Evolutionary conservation across 768 basidiomycete species (phyloP).

Genomic region (Crassisporium funariophilum): DNA sequence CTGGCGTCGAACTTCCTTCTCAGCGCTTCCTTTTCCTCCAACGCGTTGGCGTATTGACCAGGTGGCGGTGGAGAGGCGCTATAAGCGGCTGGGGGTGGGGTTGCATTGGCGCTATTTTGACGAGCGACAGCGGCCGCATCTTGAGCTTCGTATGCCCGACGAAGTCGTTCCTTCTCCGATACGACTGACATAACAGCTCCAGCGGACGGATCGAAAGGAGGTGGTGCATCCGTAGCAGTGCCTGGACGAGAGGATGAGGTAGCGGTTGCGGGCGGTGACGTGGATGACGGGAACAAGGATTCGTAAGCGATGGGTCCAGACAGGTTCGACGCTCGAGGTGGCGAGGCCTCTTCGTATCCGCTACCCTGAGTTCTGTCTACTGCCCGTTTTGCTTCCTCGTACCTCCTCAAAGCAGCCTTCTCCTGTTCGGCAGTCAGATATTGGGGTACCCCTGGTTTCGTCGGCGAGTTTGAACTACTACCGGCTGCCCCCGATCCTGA

Average conservation of each 20-base stretch:
- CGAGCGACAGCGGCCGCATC: slow-evolving; percentile 53
- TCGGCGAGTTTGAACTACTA: slow-evolving; percentile 23
- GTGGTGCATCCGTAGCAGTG: slow-evolving; percentile 43
- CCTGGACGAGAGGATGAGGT: slow-evolving; percentile 31
- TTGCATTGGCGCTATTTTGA: slow-evolving; percentile 20
- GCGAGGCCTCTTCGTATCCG: slow-evolving; percentile 4
- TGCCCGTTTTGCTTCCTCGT: slow-evolving; percentile 71
- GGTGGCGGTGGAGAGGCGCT: slow-evolving; percentile 23
- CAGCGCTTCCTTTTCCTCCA: slow-evolving; percentile 58
- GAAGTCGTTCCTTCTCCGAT: slow-evolving; percentile 72
- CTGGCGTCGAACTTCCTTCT: slow-evolving; percentile 58
- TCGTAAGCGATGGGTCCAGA: slow-evolving; percentile 62
- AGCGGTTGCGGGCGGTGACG: slow-evolving; percentile 16
- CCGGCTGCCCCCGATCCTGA: slow-evolving; percentile 11
- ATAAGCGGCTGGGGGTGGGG: slow-evolving; percentile 17
- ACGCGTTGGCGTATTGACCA: slow-evolving; percentile 30
- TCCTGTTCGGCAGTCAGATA: slow-evolving; percentile 72
- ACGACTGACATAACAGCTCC: slow-evolving; percentile 40
- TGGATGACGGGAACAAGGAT: slow-evolving; percentile 50
- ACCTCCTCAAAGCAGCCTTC: slow-evolving; percentile 68
- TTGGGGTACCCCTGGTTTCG: slow-evolving; percentile 38
- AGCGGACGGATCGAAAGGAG: slow-evolving; percentile 51
- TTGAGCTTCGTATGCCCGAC: slow-evolving; percentile 63
- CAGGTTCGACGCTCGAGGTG: slow-evolving; percentile 13
- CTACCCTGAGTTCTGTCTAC: slow-evolving; percentile 58